phyloP scores from a whole-genome alignment of 163 green algal genomes.

The Chlorella variabilis region DNA sequence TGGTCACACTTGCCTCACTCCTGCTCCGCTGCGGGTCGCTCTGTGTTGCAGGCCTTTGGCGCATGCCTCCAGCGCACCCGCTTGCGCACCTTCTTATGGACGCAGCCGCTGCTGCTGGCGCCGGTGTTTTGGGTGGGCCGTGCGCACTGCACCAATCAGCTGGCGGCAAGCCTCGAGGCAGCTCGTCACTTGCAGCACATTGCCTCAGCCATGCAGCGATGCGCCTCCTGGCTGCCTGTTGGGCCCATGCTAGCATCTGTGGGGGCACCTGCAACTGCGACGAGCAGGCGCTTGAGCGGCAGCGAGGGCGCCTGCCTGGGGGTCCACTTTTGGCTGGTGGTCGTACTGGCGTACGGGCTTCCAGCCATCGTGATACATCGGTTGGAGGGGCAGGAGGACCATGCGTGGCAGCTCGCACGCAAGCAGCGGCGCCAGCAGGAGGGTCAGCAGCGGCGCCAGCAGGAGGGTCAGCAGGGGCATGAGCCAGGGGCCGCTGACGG shows the following conservation, averaged over 20 bases:
- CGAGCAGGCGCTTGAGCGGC: neutral
- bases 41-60: conserved; percentile 1
- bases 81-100: conserved; percentile 9
- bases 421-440: neutral
- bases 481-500: neutral
- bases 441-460: neutral
- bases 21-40: too few relatives aligned
- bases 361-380: neutral
- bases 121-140: neutral
- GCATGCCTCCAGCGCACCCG: conserved; percentile 4
- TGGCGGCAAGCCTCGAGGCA: neutral
- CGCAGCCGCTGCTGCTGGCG: conserved; percentile 14
- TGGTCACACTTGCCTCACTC: neutral
- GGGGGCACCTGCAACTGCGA: neutral
- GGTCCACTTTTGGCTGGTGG: conserved; percentile 5
- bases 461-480: neutral
- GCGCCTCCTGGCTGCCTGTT: neutral
- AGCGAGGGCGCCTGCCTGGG: neutral
- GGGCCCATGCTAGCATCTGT: neutral
- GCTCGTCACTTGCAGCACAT: neutral
- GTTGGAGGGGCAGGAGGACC: neutral
- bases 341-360: neutral
- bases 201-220: neutral
- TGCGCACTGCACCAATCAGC: neutral
- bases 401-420: too few relatives aligned